phyloP scores from a whole-genome alignment of 106 monocot genomes.

The Dendrobium nobile region DNA sequence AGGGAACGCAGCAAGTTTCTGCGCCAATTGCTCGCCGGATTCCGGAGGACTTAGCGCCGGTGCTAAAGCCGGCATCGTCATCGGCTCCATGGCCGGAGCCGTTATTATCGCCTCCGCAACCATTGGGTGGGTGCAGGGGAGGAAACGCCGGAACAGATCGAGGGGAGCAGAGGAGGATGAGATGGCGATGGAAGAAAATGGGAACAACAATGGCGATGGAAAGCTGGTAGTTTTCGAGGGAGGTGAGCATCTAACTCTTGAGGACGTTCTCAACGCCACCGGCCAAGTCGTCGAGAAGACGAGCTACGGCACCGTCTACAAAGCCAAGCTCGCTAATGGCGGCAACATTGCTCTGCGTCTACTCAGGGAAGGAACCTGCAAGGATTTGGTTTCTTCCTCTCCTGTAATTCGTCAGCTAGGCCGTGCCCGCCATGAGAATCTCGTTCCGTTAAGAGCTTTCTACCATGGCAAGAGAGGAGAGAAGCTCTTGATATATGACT shows the following conservation, averaged over 20 bases:
- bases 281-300: conserved; percentile 94
- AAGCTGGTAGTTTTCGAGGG: conserved; percentile 77
- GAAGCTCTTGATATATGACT: conserved; percentile 94
- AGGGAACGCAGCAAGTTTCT: conserved; percentile 49
- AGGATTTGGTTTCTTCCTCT: conserved; percentile 43
- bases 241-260: conserved; percentile 78
- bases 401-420: conserved; percentile 60
- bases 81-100: conserved; percentile 65
- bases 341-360: conserved; percentile 65
- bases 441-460: conserved; percentile 72
- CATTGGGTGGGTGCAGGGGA: conserved; percentile 65
- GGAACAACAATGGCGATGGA: conserved; percentile 32
- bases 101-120: conserved; percentile 60
- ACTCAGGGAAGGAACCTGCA: conserved; percentile 72
- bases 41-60: conserved; percentile 33
- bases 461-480: conserved; percentile 88
- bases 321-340: conserved; percentile 84
- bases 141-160: conserved; percentile 28
- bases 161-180: conserved; percentile 24
- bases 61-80: conserved; percentile 60
- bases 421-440: conserved; percentile 70
- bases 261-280: conserved; percentile 83
- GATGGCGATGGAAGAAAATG: conserved; percentile 28
- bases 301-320: conserved; percentile 84
- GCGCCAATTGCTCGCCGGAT: conserved; percentile 43